A percentile compares a stretch with the other conserved stretches of the same genome.
phyloP scores from a whole-genome alignment of 768 basidiomycete species.

The Macrocybe gigantea region DNA sequence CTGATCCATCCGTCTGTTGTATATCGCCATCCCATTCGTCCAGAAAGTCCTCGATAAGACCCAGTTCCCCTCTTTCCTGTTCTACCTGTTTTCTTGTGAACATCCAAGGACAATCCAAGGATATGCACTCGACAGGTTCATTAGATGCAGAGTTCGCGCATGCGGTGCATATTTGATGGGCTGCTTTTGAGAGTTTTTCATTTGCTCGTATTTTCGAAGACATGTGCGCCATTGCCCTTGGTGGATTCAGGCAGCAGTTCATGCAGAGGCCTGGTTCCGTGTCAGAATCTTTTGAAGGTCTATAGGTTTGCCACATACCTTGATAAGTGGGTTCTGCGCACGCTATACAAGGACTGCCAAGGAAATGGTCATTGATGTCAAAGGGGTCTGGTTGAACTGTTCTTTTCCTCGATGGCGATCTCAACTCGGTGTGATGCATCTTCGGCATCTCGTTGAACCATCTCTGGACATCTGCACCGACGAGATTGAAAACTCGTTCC shows the following conservation, averaged over 20 bases:
- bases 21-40: constrained; percentile 25
- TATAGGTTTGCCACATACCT: constrained; percentile 28
- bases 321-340: constrained; percentile 54
- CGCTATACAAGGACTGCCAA: constrained; percentile 59
- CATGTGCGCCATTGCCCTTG: constrained; percentile 53
- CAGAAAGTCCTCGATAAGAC: constrained; percentile 24
- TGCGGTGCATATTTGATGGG: constrained; percentile 66
- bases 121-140: constrained; percentile 71
- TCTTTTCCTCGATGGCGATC: constrained; percentile 21
- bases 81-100: constrained; percentile 66
- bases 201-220: constrained; percentile 46
- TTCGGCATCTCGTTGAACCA: constrained; percentile 92
- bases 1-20: neutral
- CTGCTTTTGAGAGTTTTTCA: constrained; percentile 47
- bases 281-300: neutral
- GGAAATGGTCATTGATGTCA: constrained; percentile 75
- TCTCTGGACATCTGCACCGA: constrained; percentile 78
- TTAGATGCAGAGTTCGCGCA: constrained; percentile 53
- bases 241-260: constrained; percentile 44
- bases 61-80: constrained; percentile 28
- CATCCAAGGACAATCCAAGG: constrained; percentile 82
- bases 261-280: constrained; percentile 55
- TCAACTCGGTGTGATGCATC: constrained; percentile 24
- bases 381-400: constrained; percentile 25
- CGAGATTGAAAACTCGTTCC: constrained; percentile 84